A percentile compares a stretch with the other conserved stretches of the same genome.
These are phyloP conservation scores for Solanum ossicruentum DNA, from an alignment of 257 asterid species.

Conservation along the genomic window DNA sequence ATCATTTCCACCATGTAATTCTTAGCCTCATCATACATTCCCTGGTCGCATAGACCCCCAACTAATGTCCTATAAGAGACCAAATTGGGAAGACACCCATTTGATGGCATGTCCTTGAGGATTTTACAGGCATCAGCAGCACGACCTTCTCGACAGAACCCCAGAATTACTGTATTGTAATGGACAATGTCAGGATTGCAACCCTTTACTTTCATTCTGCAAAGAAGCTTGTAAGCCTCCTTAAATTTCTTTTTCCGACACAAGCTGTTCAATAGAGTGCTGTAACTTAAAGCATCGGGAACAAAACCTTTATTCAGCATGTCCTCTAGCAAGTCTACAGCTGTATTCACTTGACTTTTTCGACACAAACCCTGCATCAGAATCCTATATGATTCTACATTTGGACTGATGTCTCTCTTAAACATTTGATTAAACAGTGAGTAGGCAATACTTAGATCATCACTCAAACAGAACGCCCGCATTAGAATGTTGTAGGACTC, in stretches of 20 bases:
- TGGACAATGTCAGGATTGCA: conserved; percentile 85
- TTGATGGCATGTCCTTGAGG: conserved; percentile 62
- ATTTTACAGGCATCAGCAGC: conserved; percentile 85
- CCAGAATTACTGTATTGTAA: conserved; percentile 67
- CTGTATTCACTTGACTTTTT: conserved; percentile 85
- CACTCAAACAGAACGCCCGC: conserved; percentile 67
- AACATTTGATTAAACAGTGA: conserved; percentile 61
- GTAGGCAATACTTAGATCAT: conserved; percentile 65
- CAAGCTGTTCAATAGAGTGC: conserved; percentile 69
- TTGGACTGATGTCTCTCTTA: conserved; percentile 68
- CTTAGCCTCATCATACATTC: conserved; percentile 70
- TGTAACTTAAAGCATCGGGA: conserved; percentile 69
- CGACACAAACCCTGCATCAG: conserved; percentile 87
- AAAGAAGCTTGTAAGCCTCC: conserved; percentile 91
- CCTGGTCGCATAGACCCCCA: conserved; percentile 65
- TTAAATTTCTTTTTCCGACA: conserved; percentile 82
- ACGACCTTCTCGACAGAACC: conserved; percentile 69
- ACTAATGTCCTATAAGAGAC: conserved; percentile 59
- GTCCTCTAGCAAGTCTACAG: conserved; percentile 76
- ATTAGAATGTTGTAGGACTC: conserved; percentile 70
- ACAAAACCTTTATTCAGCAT: conserved; percentile 91
- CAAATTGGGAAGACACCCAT: conserved; percentile 76
- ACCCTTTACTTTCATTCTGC: conserved; percentile 85
- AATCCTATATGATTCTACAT: conserved; percentile 68
- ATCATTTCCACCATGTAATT: conserved; percentile 39